Percentiles rank a stretch among this genome's conserved stretches.
These are phyloP conservation scores for Warburgia ugandensis DNA, from an alignment of 164 flowering plant genomes.

Conservation along the genomic window DNA sequence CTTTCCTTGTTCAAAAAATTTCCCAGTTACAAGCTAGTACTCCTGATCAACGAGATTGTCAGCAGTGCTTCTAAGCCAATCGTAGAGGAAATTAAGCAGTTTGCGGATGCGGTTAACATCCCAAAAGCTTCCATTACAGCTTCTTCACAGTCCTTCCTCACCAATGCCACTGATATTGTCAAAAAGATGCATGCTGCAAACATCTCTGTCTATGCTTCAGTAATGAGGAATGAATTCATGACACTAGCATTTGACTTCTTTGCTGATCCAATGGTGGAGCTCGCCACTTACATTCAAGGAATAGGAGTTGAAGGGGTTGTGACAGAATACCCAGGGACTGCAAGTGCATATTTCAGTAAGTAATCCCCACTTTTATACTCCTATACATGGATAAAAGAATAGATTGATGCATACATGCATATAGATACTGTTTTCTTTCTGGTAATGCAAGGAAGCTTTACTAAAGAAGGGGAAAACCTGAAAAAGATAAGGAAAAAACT, in stretches of 20 bases:
- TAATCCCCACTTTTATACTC: not conserved
- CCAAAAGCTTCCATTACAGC: conserved; percentile 32
- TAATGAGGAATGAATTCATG: conserved; percentile 53
- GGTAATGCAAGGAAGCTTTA: no score
- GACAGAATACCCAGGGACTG: conserved; percentile 80
- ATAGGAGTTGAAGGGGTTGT: conserved; percentile 55
- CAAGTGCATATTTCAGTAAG: conserved; percentile 74
- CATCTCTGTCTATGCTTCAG: conserved; percentile 49
- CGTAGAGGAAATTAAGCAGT: conserved; percentile 57
- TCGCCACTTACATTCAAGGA: conserved; percentile 31
- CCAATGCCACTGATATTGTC: conserved; percentile 32
- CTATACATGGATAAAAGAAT: not conserved
- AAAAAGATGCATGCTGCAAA: conserved; percentile 53
- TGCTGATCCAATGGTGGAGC: conserved; percentile 65
- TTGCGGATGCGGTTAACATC: conserved; percentile 58
- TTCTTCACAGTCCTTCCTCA: conserved; percentile 18
- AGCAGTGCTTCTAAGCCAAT: conserved; percentile 38
- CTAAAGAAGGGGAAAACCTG: no score
- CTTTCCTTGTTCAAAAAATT: conserved; percentile 41
- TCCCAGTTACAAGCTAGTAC: conserved; percentile 44
- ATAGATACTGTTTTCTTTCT: not conserved
- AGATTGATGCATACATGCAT: not conserved
- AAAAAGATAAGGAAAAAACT: no score
- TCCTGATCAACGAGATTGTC: conserved; percentile 30
- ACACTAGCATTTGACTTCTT: conserved; percentile 52